These are phyloP conservation scores for Glycyrrhiza uralensis DNA, from an alignment of 306 rosid genomes.

Conservation along the genomic window DNA sequence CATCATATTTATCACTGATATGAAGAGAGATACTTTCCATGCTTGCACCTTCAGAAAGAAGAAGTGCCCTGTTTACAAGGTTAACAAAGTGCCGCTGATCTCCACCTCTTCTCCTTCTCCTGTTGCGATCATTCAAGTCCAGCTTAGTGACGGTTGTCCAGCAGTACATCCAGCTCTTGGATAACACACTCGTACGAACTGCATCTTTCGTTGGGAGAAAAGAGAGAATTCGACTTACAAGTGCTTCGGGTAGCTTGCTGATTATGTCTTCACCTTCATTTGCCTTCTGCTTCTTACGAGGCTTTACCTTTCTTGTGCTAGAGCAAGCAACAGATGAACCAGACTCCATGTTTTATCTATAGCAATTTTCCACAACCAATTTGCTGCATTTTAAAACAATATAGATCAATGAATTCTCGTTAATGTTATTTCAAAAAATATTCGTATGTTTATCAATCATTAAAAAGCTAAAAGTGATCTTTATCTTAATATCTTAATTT, in stretches of 20 bases:
- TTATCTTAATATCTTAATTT: no score
- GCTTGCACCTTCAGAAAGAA: not conserved
- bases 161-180: not conserved
- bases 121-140: not conserved
- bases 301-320: not conserved
- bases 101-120: not conserved
- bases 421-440: no score
- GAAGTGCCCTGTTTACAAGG: conserved; percentile 1
- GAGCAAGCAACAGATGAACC: not conserved
- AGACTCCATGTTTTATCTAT: not conserved
- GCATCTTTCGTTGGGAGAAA: not conserved
- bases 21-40: not conserved
- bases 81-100: not conserved
- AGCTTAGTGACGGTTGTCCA: conserved; percentile 19
- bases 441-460: no score
- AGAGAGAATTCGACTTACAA: not conserved
- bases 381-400: not conserved
- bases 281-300: not conserved
- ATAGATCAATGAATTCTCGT: no score
- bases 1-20: not conserved
- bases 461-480: no score
- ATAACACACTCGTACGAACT: conserved; percentile 4
- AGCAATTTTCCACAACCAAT: not conserved
- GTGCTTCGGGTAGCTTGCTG: not conserved
- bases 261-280: not conserved